These are phyloP conservation scores for Penicillium lividum DNA, from an alignment of 495 filamentous ascomycete genomes.

Conservation along the genomic window DNA sequence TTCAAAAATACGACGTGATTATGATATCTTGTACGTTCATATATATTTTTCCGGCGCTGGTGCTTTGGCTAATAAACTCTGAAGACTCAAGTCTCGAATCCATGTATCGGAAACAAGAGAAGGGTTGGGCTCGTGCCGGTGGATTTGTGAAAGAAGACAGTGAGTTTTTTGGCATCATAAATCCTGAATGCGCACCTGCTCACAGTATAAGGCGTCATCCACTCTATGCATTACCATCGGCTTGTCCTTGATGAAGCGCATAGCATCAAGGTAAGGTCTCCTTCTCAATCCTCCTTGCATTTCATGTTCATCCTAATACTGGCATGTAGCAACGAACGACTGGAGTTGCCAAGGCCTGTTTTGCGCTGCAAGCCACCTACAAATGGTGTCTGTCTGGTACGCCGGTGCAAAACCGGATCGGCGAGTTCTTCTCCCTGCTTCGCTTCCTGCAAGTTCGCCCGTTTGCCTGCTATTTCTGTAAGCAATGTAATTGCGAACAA, in stretches of 20 bases:
- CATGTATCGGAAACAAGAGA: slow-evolving; percentile 86
- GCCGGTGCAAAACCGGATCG: slow-evolving; percentile 93
- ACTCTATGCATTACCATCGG: slow-evolving; percentile 84
- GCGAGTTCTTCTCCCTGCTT: slow-evolving; percentile 93
- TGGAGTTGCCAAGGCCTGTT: slow-evolving; percentile 92
- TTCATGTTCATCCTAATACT: slow-evolving; percentile 24
- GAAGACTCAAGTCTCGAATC: slow-evolving; percentile 84
- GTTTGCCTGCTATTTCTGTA: slow-evolving; percentile 93
- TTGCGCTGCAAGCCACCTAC: slow-evolving; percentile 79
- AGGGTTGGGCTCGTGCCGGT: slow-evolving; percentile 80
- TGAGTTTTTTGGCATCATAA: slow-evolving; percentile 21
- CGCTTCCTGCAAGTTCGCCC: slow-evolving; percentile 85
- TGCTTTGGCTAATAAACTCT: slow-evolving; percentile 19
- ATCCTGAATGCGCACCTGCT: slow-evolving; percentile 7
- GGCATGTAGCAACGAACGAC: slow-evolving; percentile 63
- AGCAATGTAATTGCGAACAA: slow-evolving; percentile 71
- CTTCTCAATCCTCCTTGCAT: not conserved
- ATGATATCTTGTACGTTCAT: slow-evolving; percentile 73
- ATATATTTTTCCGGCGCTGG: not conserved
- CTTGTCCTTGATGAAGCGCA: slow-evolving; percentile 96
- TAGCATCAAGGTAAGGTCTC: slow-evolving; percentile 73
- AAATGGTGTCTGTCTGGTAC: slow-evolving; percentile 97
- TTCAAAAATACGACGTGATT: slow-evolving; percentile 85
- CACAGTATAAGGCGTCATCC: slow-evolving; percentile 57
- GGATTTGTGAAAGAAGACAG: slow-evolving; percentile 79